Evolutionary conservation across 371 early-diverging fungal genomes (phyloP).

Genomic region (Dichotomocladium elegans): DNA sequence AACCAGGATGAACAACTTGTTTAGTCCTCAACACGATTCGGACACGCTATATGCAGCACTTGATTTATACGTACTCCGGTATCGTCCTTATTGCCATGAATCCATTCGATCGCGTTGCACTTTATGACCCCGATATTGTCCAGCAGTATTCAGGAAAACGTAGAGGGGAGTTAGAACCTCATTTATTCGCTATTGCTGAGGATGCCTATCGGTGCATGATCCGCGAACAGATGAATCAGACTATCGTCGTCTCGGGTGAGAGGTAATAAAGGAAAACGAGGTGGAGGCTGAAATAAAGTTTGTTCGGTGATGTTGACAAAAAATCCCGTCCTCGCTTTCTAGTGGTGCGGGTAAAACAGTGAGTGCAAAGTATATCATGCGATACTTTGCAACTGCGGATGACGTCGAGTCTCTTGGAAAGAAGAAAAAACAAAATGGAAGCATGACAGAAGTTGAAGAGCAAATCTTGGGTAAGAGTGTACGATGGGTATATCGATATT

Average conservation of each 20-base stretch:
- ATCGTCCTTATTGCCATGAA: slow-evolving; percentile 98
- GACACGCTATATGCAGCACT: slow-evolving; percentile 81
- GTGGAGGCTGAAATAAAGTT: not conserved
- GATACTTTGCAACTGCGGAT: slow-evolving; percentile 91
- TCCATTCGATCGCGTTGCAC: slow-evolving; percentile 88
- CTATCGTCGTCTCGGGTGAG: slow-evolving; percentile 97
- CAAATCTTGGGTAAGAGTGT: slow-evolving; percentile 52
- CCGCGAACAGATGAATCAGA: slow-evolving; percentile 85
- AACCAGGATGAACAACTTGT: not conserved
- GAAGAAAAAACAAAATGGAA: slow-evolving; percentile 14
- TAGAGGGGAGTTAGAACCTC: slow-evolving; percentile 93
- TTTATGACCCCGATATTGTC: slow-evolving; percentile 85
- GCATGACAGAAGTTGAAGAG: slow-evolving; percentile 71
- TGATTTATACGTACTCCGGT: slow-evolving; percentile 98
- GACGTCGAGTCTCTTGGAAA: slow-evolving; percentile 43
- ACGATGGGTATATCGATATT: not conserved
- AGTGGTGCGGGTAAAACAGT: slow-evolving; percentile 92
- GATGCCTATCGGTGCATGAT: slow-evolving; percentile 94
- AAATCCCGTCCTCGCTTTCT: not conserved
- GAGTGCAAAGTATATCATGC: slow-evolving; percentile 92
- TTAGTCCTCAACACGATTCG: slow-evolving; percentile 84
- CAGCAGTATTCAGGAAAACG: slow-evolving; percentile 87
- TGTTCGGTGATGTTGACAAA: not conserved
- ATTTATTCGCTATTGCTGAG: slow-evolving; percentile 97
- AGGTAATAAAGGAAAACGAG: slow-evolving; percentile 34